A percentile compares a stretch with the other conserved stretches of the same genome.
Conservation (phyloP, 345 rosid species). For the Brassica cretica region DNA sequence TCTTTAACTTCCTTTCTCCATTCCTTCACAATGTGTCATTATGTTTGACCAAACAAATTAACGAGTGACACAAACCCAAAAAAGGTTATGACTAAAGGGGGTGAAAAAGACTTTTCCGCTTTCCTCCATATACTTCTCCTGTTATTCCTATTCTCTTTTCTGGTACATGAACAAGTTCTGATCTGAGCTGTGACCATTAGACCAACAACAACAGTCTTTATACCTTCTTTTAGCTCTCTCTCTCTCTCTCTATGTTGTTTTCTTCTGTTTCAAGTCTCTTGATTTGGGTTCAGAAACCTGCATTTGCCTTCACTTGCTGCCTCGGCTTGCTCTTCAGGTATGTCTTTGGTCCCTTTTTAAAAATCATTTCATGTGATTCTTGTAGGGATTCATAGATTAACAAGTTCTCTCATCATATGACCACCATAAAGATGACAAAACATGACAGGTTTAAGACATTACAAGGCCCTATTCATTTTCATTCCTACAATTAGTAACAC, state of each 20-base stretch:
- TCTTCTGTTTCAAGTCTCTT: slow-evolving; percentile 4
- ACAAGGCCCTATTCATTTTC: slow-evolving; percentile 17
- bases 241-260: background rate
- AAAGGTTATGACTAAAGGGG: slow-evolving; percentile 22
- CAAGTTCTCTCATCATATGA: slow-evolving; percentile 5
- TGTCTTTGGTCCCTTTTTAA: background rate
- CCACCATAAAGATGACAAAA: slow-evolving; percentile 18
- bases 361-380: slow-evolving; percentile 2
- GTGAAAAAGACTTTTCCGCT: slow-evolving; percentile 12
- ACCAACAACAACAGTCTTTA: slow-evolving; percentile 32
- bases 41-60: slow-evolving; percentile 38
- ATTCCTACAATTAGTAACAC: slow-evolving; percentile 32
- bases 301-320: slow-evolving; percentile 27
- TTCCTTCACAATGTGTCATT: slow-evolving; percentile 40
- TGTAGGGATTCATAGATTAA: background rate
- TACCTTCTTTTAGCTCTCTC: slow-evolving; percentile 27
- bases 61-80: slow-evolving; percentile 31
- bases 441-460: slow-evolving; percentile 14
- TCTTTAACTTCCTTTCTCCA: slow-evolving; percentile 33
- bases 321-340: slow-evolving; percentile 39
- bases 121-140: slow-evolving; percentile 29
- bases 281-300: slow-evolving; percentile 6
- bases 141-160: slow-evolving; percentile 37
- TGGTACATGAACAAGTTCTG: slow-evolving; percentile 35
- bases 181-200: slow-evolving; percentile 37